Evolutionary conservation across 768 basidiomycete genomes (phyloP), one percentile per base, ranked within the genome.

Genomic region (Lentinula aciculospora): DNA sequence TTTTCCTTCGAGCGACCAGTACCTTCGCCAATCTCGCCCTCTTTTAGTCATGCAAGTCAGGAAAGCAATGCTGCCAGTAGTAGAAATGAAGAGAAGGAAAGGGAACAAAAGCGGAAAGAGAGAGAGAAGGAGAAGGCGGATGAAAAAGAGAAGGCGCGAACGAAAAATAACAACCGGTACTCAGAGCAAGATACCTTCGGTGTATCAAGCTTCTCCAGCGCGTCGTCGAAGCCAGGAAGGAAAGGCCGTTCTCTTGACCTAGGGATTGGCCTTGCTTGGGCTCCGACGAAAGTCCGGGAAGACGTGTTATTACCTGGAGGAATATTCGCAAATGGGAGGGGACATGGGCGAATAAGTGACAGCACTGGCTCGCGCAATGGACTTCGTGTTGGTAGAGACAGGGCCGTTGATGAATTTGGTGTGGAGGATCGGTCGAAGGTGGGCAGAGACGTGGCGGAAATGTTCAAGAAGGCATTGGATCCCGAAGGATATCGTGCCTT

Each of bases 181-280:
- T 31, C 40, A 25, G 46, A 44, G 25, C 54, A 29, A 15, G n/a
- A 44, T 34, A 29, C 32, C 4, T 12, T 17, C 19, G 44, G 25
- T 6, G 19, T 28, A 25, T 34, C 45, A 21, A 45, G n/a, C n/a
- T 23, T 12, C 21, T 48, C 31, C 39, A 15, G 32, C 15, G 17
- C n/a, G 19, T 15, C 23, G 3, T 28, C 19, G 15, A 70, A 78
- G 34, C 75, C 77, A 1, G 77, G 78, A 28, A 71, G 74, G 5
- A 88, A 85, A 65, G 86, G 87, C 1, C 84, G 86, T 25, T 89
- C 87, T 25, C 69, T 90, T 36, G 88, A 89, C 67, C 77, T 89
- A 8, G 83, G 83, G 2, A 68, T 89, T 15, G 86, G 85, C 4
- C 74, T 90, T 42, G 72, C 85, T 13, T 89, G 88, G 88, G 88